Base-by-base conservation (phyloP, 2,329 filamentous ascomycete genomes). In the Pezicula carpinea region DNA sequence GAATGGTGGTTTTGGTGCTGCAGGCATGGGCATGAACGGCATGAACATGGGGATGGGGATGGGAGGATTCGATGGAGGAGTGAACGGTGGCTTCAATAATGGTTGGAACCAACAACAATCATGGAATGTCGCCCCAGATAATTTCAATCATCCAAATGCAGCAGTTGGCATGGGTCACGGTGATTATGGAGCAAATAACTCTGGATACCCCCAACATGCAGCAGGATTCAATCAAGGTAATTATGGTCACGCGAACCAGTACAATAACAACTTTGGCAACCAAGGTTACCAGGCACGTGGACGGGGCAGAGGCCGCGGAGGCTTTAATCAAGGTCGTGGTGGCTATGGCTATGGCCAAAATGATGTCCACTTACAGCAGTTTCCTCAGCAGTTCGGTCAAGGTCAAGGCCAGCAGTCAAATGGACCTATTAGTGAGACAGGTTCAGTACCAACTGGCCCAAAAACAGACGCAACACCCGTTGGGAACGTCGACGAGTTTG, bases 111-210 rank as follows among this genome's bases (percentile, higher is more conserved):
- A 78, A 75, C 84, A 85, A 73, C 83, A 87, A 74, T 82, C 83
- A 77, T 89, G 85, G 85, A 87, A 84, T 83, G 80, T 82, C 77
- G 59, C 82, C 77, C 84, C 86, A 85, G 85, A 88, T 88, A 89
- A 88, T 85, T 89, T 82, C 83, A 90, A 82, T 83, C 77, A 82
- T 83, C 79, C 82, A 86, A 89, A 82, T 87, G 80, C 73, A 86
- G 79, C 72, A 64, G 82, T 82, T 77, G 82, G 82, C 76, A 87
- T 87, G 80, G 83, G 82, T 72, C 77, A 77, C 76, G 82, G 83
- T 87, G 85, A 88, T 73, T 89, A 80, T 82, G 85, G 84, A 73
- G 78, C 79, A 73, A 83, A 84, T 80, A 85, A 86, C 76, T 76
- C 82, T 76, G 83, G 83, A 73, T 88, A 79, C 78, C 43, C 55